Evolutionary conservation across 331 rosid species (phyloP).

Genomic region (Stylosanthes scabra): DNA sequence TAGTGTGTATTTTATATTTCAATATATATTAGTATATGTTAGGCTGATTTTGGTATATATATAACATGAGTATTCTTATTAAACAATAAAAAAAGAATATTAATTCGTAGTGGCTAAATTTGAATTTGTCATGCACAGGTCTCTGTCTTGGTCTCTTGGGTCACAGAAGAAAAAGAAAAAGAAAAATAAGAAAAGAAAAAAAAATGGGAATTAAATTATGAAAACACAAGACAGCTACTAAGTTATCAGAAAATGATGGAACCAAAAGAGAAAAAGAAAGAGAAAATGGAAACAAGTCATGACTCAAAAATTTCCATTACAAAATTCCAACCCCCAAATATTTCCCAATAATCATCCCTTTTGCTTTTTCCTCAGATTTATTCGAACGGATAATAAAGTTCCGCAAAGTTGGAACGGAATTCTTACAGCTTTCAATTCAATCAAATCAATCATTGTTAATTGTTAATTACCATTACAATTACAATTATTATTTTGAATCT

Average conservation of each 20-base stretch:
- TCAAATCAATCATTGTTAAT: too few relatives aligned
- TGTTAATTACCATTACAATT: too few relatives aligned
- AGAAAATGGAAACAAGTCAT: conserved; percentile 2
- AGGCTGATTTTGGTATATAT: too few relatives aligned
- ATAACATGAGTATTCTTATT: too few relatives aligned
- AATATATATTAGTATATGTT: too few relatives aligned
- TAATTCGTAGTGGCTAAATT: not conserved
- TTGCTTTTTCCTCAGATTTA: conserved; percentile 15
- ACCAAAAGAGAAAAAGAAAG: conserved; percentile 13
- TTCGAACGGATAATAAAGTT: conserved; percentile 14
- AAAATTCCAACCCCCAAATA: conserved; percentile 1
- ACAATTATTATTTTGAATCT: not conserved
- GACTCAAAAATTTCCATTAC: conserved; percentile 22
- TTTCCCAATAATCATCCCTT: too few relatives aligned
- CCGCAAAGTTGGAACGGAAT: not conserved
- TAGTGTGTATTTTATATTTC: too few relatives aligned
- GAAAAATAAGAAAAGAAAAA: too few relatives aligned
- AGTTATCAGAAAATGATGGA: conserved; percentile 30
- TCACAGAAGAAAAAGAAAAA: conserved; percentile 15
- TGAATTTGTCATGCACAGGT: conserved; percentile 32
- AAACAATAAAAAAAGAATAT: too few relatives aligned
- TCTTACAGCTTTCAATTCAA: not conserved
- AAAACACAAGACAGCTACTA: not conserved
- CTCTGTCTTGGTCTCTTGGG: conserved; percentile 33
- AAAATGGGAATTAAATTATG: not conserved